Base-by-base conservation (phyloP, 495 filamentous ascomycete genomes). In the Penicillium roqueforti region DNA sequence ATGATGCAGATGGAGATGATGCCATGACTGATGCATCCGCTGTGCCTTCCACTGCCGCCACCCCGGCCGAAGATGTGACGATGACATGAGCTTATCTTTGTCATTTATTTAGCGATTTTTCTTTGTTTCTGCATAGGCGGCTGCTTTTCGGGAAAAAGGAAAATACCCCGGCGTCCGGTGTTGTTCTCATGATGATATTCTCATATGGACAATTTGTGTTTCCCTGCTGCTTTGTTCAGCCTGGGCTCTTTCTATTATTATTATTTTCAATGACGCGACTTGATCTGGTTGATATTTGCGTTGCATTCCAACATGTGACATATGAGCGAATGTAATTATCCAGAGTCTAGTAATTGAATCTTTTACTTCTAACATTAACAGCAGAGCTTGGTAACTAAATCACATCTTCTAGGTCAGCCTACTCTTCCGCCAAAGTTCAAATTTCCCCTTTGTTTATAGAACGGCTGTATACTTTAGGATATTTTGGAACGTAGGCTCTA, bases 141-240 rank as follows among this genome's bases (percentile, higher is more conserved):
- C 23, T 53, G 34, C 36, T 59, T 59, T 58, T 52, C 28, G 16
- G 45, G 52, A 51, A 46, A 46, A 51, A 32, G 41, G 61, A 46
- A 56, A 57, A 66, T 66, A 66, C 63, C 63, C 53, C 53, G 61
- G 63, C 57, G 63, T 64, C 38, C 61, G 60, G 63, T 47, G 63
- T 62, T 25, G 10, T 51, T 40, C 18, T n/a, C n/a, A n/a, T n/a
- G 60, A 61, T 47, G 63, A 59, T 25, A 7, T 51, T 40, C 18
- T 22, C 13, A 22, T 34, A 52, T 36, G 50, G 40, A 52, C 50
- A 13, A 44, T 44, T 28, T 52, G 19, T 44, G 13, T 43, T 44
- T 44, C n/a, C 14, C 40, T 1, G 20, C 22, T 14, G 20, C 22
- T 22, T 16, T 36, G 22, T 25, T 19, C 14, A 40, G 8, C 25